A percentile compares a stretch with the other conserved stretches of the same genome.
These are phyloP conservation scores for Gossypium arboreum DNA, from an alignment of 345 rosid genomes.

Conservation along the genomic window DNA sequence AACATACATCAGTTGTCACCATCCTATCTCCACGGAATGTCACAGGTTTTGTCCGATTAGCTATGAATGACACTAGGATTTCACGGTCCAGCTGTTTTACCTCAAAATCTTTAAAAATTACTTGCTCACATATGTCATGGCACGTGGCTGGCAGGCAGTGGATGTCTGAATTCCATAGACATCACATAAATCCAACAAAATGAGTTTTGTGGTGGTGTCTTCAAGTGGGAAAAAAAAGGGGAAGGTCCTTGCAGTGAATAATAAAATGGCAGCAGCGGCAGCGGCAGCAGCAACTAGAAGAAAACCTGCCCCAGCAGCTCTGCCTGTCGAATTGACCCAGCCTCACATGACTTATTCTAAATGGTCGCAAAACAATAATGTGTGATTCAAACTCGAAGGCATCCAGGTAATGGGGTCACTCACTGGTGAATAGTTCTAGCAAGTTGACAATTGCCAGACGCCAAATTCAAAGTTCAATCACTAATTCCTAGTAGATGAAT, in stretches of 20 bases:
- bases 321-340: background rate
- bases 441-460: too few species aligned
- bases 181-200: slow-evolving; percentile 11
- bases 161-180: background rate
- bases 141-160: slow-evolving; percentile 4
- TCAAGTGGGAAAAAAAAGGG: slow-evolving; percentile 9
- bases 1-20: background rate
- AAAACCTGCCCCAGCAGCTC: background rate
- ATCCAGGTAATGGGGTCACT: background rate
- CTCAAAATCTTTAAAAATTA: background rate
- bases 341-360: background rate
- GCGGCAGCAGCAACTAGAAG: background rate
- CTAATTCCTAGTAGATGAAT: background rate
- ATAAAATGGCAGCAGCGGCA: slow-evolving; percentile 4
- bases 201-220: slow-evolving; percentile 7
- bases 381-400: background rate
- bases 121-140: background rate
- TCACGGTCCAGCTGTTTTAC: background rate
- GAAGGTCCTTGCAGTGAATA: background rate
- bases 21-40: background rate
- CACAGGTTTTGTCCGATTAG: slow-evolving; percentile 2
- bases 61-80: background rate
- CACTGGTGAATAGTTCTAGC: background rate
- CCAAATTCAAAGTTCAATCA: background rate
- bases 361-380: background rate